Evolutionary conservation across 768 basidiomycete species (phyloP).

Genomic region (Udeniomyces megalosporus): DNA sequence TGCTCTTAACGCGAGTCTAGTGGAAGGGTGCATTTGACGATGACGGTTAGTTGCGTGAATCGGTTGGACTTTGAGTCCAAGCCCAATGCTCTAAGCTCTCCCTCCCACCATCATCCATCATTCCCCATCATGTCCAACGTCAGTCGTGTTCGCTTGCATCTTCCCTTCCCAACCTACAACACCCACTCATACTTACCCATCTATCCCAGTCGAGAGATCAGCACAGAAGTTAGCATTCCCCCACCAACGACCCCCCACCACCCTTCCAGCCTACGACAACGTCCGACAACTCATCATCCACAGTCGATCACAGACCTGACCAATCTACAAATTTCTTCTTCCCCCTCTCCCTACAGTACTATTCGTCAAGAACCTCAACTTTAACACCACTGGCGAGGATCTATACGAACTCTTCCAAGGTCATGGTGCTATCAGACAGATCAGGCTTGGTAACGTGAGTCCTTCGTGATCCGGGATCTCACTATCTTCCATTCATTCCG

Average conservation of each 20-base stretch:
- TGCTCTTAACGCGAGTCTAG: background rate
- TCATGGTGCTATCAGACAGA: constrained; percentile 14
- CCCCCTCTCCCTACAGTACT: constrained; percentile 1
- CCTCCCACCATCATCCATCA: too few species aligned
- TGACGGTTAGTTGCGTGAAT: background rate
- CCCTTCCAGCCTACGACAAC: background rate
- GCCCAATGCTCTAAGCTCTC: too few species aligned
- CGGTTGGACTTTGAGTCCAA: too few species aligned
- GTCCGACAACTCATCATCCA: background rate
- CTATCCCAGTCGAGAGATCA: background rate
- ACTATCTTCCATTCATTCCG: too few species aligned
- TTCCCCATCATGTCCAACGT: too few species aligned
- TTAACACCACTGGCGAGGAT: constrained; percentile 16
- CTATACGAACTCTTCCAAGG: constrained; percentile 15
- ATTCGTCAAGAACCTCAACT: constrained; percentile 18
- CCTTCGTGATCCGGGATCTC: too few species aligned
- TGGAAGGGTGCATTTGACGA: background rate
- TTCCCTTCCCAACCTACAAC: too few species aligned
- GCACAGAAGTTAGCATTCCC: constrained; percentile 1
- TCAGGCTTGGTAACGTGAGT: constrained; percentile 14
- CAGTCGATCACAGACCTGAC: too few species aligned
- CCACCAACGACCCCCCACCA: background rate
- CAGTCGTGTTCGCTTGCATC: too few species aligned
- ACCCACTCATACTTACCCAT: too few species aligned
- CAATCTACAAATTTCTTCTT: background rate